phyloP scores from a whole-genome alignment of 2,329 filamentous ascomycete species.

The Sclerotinia spermophila region DNA sequence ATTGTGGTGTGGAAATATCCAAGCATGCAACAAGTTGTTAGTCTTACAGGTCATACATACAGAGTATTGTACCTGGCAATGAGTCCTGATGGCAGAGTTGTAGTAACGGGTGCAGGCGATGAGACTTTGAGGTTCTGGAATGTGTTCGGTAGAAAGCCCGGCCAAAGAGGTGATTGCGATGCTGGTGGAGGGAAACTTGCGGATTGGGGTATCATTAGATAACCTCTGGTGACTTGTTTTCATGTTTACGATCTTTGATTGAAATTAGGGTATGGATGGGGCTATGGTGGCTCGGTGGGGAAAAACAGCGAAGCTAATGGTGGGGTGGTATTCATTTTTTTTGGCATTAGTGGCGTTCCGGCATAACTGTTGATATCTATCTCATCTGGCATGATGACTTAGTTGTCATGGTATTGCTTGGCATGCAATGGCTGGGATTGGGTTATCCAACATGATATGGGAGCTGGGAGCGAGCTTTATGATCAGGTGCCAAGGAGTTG shows the following conservation, averaged over 20 bases:
- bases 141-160: slow-evolving; percentile 80
- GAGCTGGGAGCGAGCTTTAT: slow-evolving; percentile 7
- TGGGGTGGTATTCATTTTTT: slow-evolving; percentile 12
- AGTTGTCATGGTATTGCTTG: slow-evolving; percentile 14
- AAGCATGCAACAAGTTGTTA: slow-evolving; percentile 94
- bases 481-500: slow-evolving; percentile 17
- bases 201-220: slow-evolving; percentile 82
- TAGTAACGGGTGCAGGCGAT: slow-evolving; percentile 94
- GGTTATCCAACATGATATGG: slow-evolving; percentile 12
- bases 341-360: slow-evolving; percentile 19
- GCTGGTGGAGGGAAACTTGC: slow-evolving; percentile 58
- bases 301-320: slow-evolving; percentile 10
- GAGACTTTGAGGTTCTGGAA: slow-evolving; percentile 98
- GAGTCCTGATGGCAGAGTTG: slow-evolving; percentile 90
- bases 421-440: slow-evolving; percentile 16
- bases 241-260: slow-evolving; percentile 3
- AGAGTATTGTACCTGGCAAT: slow-evolving; percentile 94
- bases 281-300: not conserved
- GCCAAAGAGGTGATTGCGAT: slow-evolving; percentile 63
- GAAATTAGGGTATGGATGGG: not conserved
- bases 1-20: slow-evolving; percentile 99
- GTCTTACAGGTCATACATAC: slow-evolving; percentile 93
- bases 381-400: slow-evolving; percentile 13
- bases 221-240: slow-evolving; percentile 26
- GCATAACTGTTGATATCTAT: slow-evolving; percentile 12